phyloP scores from a whole-genome alignment of 768 basidiomycete species.

The Lentinula sp. region DNA sequence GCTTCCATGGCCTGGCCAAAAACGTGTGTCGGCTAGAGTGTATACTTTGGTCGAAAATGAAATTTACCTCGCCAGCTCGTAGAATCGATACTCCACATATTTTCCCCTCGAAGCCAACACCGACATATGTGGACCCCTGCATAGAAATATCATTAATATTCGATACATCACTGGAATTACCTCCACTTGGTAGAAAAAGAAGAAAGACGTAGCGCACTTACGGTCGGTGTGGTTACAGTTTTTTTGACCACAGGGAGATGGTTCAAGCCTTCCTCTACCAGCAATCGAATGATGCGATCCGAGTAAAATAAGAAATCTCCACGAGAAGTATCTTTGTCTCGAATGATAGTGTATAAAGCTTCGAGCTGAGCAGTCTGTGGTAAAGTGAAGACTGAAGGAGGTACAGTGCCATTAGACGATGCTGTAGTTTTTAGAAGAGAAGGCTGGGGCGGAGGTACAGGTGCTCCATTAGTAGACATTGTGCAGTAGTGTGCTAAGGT shows the following conservation, averaged over 20 bases:
- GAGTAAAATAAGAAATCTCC: conserved; percentile 98
- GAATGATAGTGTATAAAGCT: conserved; percentile 91
- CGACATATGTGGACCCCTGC: conserved; percentile 77
- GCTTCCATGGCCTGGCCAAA: conserved; percentile 86
- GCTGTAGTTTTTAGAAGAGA: conserved; percentile 9
- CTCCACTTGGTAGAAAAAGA: not conserved
- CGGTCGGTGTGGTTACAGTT: conserved; percentile 79
- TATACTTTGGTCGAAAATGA: not conserved
- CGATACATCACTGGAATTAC: not conserved
- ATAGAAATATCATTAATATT: not conserved
- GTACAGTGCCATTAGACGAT: conserved; percentile 29
- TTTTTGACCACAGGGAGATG: conserved; percentile 70
- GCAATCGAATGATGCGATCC: conserved; percentile 81
- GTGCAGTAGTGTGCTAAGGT: not conserved
- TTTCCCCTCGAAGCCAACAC: conserved; percentile 93
- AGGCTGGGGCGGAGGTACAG: conserved; percentile 2
- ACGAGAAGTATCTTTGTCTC: conserved; percentile 79
- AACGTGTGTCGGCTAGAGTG: not conserved
- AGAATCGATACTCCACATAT: conserved; percentile 96
- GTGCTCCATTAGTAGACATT: not conserved
- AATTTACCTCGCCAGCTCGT: conserved; percentile 79
- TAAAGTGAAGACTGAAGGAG: conserved; percentile 82
- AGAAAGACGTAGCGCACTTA: conserved; percentile 23
- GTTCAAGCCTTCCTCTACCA: conserved; percentile 86
- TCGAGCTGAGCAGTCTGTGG: conserved; percentile 91